Base-by-base conservation (phyloP, 2,329 filamentous ascomycete species). In the Graphilbum sp. region DNA sequence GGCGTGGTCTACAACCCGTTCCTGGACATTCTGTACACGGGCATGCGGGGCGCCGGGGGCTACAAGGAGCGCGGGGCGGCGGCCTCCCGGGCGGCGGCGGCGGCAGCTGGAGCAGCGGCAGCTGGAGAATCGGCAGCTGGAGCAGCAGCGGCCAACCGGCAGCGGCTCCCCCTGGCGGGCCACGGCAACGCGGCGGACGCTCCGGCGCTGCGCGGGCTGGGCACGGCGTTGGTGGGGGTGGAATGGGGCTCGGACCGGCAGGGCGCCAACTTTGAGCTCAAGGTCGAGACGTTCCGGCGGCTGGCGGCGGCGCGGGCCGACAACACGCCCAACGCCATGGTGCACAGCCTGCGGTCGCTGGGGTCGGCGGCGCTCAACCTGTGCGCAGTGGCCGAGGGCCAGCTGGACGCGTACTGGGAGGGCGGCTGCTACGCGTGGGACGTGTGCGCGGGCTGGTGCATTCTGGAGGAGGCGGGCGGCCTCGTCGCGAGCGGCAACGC, bases 351-450 rank as follows among this genome's bases (percentile, higher is more conserved):
- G 41, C 64, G 82, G n/a, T 73, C 66, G 27, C 57, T 84, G 43
- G 82, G 82, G 3, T 76, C 69, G 36, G 82, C 82, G 8, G 82
- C 82, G 31, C 60, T 88, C 49, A 87, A 87, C 54, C 56, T 87
- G 16, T 83, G 79, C 41, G 69, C 66, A 30, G 76, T 84, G 4
- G 82, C 82, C 3, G 69, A 72, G 10, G 82, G 82, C 0, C 67
- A 75, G 53, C 48, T 84, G 20, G 82, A 88, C 53, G 49, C 73
- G 18, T 88, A 84, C 54, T 88, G 82, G 82, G 82, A 88, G 58
- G 80, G 78, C 29, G 82, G 83, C 1, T 85, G 79, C 55, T 88
- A 80, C 71, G 79, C 81, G 2, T 88, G 82, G 82, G 82, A 88
- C 54, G 82, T 88, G 3, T 83, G 79, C 51, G 83, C 83, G 5